Conservation (phyloP, 345 rosid species). For the Syzygium aqueum region DNA sequence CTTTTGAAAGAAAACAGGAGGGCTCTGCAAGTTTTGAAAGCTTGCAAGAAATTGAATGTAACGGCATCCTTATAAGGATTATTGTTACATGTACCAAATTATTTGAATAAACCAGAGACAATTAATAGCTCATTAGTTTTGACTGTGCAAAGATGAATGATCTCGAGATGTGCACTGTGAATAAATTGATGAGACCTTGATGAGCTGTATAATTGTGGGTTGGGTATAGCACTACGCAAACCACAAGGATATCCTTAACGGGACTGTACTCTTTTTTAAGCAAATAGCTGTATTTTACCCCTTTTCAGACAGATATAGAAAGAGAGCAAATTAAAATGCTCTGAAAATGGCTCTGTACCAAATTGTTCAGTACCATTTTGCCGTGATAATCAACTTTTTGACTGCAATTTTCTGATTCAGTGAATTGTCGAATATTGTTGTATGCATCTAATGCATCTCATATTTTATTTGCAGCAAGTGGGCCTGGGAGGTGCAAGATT, state of each 20-base stretch:
- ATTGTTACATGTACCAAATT: not conserved
- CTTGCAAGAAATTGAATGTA: not conserved
- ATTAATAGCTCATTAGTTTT: not conserved
- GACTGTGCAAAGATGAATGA: not conserved
- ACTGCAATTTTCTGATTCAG: not conserved
- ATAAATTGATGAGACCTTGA: not conserved
- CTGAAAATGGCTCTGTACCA: not conserved
- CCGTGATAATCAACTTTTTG: not conserved
- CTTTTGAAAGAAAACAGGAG: not conserved
- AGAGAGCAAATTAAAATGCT: not conserved
- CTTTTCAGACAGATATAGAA: not conserved
- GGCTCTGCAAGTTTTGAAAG: not conserved
- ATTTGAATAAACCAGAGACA: not conserved
- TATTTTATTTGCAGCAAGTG: slow-evolving; percentile 38
- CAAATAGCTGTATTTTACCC: not conserved
- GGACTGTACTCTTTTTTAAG: not conserved
- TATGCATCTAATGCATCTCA: not conserved
- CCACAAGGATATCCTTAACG: not conserved
- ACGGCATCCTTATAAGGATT: not conserved
- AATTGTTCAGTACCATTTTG: not conserved
- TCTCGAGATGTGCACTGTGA: not conserved
- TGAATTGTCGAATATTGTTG: not conserved
- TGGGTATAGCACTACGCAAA: not conserved
- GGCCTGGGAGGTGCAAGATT: slow-evolving; percentile 67
- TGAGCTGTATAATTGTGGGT: not conserved